Evolutionary conservation across 2,329 filamentous ascomycete genomes (phyloP), one percentile per base, ranked within the genome.

Genomic region (Tolypocladium ovalisporum): DNA sequence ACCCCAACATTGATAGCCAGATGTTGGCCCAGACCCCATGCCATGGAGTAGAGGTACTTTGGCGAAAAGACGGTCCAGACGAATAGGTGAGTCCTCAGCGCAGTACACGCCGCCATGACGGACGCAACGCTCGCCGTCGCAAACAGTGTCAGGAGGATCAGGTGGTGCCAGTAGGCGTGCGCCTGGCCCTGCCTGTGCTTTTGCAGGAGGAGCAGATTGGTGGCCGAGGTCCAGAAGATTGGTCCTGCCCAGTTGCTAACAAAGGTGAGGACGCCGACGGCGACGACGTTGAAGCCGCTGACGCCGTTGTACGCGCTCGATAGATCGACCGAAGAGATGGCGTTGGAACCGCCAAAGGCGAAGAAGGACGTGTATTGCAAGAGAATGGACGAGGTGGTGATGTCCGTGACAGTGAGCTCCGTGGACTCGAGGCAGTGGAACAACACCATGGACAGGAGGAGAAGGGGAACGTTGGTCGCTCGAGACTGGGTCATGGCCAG

Each of bases 11-110:
- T 91, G 49, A 93, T 76, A 40, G 81, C 68, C 60, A 92, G 69
- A 80, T 99, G 93, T 75, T 92, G 90, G 9, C 83, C 89, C 52
- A 93, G 67, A 61, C 82, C 85, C 95, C 94, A 99, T 17, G 88
- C 90, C 78, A 94, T 87, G 62, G 85, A 89, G 70, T 96, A 99
- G 63, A 99, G 74, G 71, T 92, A 97, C 72, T 97, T 99, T 0
- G 94, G 94, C 62, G 90, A 96, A 71, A 99, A 99, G 13, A 99
- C 94, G 0, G 93, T 97, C 94, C 94, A 99, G 60, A 99, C 92
- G 69, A 99, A 99, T 58, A 99, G 72, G 77, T 99, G 94, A 35
- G 89, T 90, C 63, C 93, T 79, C 67, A 99, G 71, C 9, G 82
- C 78, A 53, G 88, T 91, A 71, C 94, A 99, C 19, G 93, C 91